Conservation (phyloP, 352 stramenopile genomes). For the Globisporangium emineosum region DNA sequence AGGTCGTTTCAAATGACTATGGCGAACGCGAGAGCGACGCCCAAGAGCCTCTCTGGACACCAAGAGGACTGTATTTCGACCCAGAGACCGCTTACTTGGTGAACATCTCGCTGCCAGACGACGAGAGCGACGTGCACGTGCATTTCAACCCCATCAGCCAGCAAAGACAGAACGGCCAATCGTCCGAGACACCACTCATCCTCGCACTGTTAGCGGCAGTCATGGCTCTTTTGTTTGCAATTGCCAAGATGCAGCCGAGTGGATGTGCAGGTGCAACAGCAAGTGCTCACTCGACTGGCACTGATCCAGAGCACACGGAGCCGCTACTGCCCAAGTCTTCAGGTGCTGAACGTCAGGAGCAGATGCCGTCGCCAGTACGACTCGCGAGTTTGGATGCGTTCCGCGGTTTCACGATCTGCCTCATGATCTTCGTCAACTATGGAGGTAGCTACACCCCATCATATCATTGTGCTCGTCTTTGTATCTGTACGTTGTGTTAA, state of each 20-base stretch:
- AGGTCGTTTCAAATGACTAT: not conserved
- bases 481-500: not conserved
- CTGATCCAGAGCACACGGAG: not conserved
- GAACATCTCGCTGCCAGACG: not conserved
- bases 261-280: not conserved
- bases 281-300: not conserved
- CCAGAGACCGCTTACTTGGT: not conserved
- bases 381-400: constrained; percentile 61
- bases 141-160: not conserved
- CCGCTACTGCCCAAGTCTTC: constrained; percentile 6
- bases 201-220: not conserved
- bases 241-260: not conserved
- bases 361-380: too few species aligned
- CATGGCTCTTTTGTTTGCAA: not conserved
- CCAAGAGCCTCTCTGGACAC: not conserved
- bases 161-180: not conserved
- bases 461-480: not conserved
- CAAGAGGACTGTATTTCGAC: not conserved
- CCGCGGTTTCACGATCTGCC: constrained; percentile 63
- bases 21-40: not conserved
- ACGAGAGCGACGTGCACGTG: not conserved
- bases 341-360: not conserved
- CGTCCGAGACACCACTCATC: not conserved
- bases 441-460: constrained; percentile 35
- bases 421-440: constrained; percentile 90